Percentiles rank a stretch among this genome's conserved stretches.
Conservation (phyloP, 2,329 filamentous ascomycete species). For the Arthrocladium fulminans region DNA sequence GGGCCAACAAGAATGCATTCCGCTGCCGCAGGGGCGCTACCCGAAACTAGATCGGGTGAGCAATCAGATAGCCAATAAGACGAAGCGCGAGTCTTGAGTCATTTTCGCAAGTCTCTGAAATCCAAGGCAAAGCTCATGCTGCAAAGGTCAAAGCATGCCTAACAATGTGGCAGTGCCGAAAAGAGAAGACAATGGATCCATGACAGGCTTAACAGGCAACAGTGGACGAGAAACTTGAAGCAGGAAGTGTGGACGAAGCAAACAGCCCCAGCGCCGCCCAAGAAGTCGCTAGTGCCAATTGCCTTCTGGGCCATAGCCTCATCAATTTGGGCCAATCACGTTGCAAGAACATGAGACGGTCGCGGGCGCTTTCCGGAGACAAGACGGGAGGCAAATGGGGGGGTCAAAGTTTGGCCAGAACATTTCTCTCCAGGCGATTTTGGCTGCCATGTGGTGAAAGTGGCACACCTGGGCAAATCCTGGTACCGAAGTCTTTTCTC, state of each 20-base stretch:
- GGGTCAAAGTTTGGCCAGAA: too few relatives aligned
- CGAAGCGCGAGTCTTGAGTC: background rate
- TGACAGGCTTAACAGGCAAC: background rate
- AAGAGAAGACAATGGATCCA: background rate
- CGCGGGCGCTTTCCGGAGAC: too few relatives aligned
- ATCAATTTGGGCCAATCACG: too few relatives aligned
- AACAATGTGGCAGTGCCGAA: background rate
- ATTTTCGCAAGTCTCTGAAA: background rate
- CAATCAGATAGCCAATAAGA: too few relatives aligned
- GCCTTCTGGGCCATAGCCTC: background rate
- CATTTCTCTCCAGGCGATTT: too few relatives aligned
- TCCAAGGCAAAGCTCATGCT: background rate
- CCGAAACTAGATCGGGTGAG: too few relatives aligned
- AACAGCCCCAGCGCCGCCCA: background rate
- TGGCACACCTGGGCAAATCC: background rate
- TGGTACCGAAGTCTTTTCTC: too few relatives aligned
- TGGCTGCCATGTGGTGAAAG: background rate
- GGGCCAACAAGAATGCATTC: too few relatives aligned
- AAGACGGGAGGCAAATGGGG: too few relatives aligned
- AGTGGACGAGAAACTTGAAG: background rate
- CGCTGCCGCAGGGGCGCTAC: too few relatives aligned
- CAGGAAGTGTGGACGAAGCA: background rate
- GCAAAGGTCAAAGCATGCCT: background rate
- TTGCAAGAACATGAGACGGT: too few relatives aligned
- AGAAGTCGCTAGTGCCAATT: background rate